phyloP scores from a whole-genome alignment of 371 early-diverging fungal species.

The Mortierella sp. region DNA sequence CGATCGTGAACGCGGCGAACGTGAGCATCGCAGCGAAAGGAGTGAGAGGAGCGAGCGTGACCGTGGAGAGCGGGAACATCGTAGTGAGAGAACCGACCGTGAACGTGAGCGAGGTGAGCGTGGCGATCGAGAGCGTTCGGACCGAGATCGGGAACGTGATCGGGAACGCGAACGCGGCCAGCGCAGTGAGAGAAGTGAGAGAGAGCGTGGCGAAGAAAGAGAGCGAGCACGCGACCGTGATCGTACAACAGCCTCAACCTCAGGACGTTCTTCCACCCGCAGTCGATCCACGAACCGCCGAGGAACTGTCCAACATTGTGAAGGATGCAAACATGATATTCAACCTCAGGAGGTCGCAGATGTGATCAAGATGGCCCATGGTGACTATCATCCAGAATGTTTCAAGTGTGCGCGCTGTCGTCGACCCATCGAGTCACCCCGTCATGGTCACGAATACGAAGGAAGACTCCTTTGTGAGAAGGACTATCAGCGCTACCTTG shows the following conservation, averaged over 20 bases:
- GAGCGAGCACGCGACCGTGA: conserved; percentile 30
- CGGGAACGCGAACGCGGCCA: conserved; percentile 18
- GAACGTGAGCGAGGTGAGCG: conserved; percentile 24
- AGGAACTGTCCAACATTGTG: conserved; percentile 46
- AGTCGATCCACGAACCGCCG: conserved; percentile 53
- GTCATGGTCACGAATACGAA: conserved; percentile 72
- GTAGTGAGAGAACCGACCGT: conserved; percentile 17
- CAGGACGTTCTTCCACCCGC: conserved; percentile 23
- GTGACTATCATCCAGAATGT: conserved; percentile 70
- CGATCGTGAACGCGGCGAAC: conserved; percentile 8
- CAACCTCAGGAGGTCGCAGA: conserved; percentile 38
- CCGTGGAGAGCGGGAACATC: conserved; percentile 13
- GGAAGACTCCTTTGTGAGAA: conserved; percentile 79
- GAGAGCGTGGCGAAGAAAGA: conserved; percentile 8
- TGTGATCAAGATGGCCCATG: conserved; percentile 48
- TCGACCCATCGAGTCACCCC: conserved; percentile 68
- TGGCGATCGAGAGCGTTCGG: conserved; percentile 26
- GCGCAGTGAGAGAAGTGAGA: conserved; percentile 23
- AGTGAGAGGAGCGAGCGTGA: background rate
- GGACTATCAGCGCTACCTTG: conserved; percentile 66
- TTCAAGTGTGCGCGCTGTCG: conserved; percentile 78
- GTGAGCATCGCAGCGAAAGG: conserved; percentile 17
- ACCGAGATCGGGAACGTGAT: conserved; percentile 6
- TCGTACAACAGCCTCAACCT: conserved; percentile 5
- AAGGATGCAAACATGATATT: conserved; percentile 43